phyloP scores from a whole-genome alignment of 805 yeast genomes.

The Candida pseudoglaebosa region DNA sequence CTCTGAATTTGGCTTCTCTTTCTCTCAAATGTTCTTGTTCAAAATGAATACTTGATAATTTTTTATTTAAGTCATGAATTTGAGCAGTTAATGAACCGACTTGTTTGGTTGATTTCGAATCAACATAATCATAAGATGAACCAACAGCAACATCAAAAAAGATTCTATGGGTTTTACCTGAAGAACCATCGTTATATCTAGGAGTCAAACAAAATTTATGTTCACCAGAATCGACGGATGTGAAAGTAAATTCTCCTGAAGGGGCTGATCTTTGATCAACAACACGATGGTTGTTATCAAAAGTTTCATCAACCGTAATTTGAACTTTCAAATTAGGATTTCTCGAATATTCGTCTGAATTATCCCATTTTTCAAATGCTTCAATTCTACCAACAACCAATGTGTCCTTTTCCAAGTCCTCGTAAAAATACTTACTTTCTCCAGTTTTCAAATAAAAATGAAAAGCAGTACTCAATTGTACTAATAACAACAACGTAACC shows the following conservation, averaged over 20 bases:
- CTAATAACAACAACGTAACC: slow-evolving; percentile 9
- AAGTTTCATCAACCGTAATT: slow-evolving; percentile 69
- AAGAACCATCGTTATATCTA: slow-evolving; percentile 64
- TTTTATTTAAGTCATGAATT: slow-evolving; percentile 35
- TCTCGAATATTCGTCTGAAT: slow-evolving; percentile 44
- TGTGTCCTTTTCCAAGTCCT: slow-evolving; percentile 74
- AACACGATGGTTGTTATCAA: slow-evolving; percentile 79
- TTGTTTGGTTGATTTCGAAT: slow-evolving; percentile 55
- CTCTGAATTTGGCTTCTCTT: slow-evolving; percentile 73
- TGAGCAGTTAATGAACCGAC: slow-evolving; percentile 38
- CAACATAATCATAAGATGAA: slow-evolving; percentile 57
- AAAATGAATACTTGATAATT: slow-evolving; percentile 38
- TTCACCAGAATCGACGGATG: slow-evolving; percentile 80
- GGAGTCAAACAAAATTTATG: slow-evolving; percentile 74
- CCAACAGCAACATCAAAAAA: slow-evolving; percentile 71
- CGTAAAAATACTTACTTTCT: slow-evolving; percentile 76
- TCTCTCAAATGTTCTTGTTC: slow-evolving; percentile 58
- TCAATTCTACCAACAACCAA: slow-evolving; percentile 74
- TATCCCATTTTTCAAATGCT: slow-evolving; percentile 56
- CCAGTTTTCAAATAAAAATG: slow-evolving; percentile 80
- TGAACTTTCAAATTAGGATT: slow-evolving; percentile 57
- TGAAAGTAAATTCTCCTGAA: slow-evolving; percentile 69
- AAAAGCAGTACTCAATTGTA: slow-evolving; percentile 39
- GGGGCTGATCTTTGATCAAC: slow-evolving; percentile 60
- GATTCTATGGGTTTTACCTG: slow-evolving; percentile 60